Evolutionary conservation across 768 basidiomycete species (phyloP), one percentile per base, ranked within the genome.

Genomic region (Paxillus involutus): DNA sequence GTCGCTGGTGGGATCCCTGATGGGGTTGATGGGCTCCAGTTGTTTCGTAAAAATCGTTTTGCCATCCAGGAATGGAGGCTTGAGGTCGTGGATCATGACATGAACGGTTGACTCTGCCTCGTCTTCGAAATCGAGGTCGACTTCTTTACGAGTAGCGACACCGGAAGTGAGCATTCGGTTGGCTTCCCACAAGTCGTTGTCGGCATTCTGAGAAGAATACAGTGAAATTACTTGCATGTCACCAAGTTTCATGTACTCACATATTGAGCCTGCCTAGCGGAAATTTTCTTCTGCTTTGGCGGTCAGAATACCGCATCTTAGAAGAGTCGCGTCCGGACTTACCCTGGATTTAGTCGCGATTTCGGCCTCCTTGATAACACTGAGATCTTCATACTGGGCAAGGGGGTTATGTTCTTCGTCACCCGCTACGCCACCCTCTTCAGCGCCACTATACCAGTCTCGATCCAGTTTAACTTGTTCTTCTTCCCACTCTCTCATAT

Each of bases 151-250:
- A 9, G 91, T 91, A 1, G 92, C 91, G 17, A 98, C 89, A 64
- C 97, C 97, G 3, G 97, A 98, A 0, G 92, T 93, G 10, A 93
- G 77, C 89, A 99, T 95, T 65, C 96, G 91, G 66, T 98, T 98
- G 8, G 91, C 91, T 76, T 99, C 97, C 97, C 97, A 99, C 11
- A 96, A 75, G 64, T 99, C 97, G 63, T 97, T 98, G 70, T 99
- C 97, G 21, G 93, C 93, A 63, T 98, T 98, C 91, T 95, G 65
- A 4, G 55, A 17, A 41, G 58, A 9, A 33, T 62, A 26, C 29
- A 66, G 63, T 64, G 41, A 69, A 56, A 41, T 52, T 39, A 24
- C 10, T n/a, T 21, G 17, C 2, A 12, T 11, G n/a, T 46, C 21
- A 26, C 9, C 14, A 50, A 42, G 35, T 19, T 17, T 33, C 16